Evolutionary conservation across 2,329 filamentous ascomycete species (phyloP), one percentile per base, ranked within the genome.

Genomic region (Claviceps maximensis): DNA sequence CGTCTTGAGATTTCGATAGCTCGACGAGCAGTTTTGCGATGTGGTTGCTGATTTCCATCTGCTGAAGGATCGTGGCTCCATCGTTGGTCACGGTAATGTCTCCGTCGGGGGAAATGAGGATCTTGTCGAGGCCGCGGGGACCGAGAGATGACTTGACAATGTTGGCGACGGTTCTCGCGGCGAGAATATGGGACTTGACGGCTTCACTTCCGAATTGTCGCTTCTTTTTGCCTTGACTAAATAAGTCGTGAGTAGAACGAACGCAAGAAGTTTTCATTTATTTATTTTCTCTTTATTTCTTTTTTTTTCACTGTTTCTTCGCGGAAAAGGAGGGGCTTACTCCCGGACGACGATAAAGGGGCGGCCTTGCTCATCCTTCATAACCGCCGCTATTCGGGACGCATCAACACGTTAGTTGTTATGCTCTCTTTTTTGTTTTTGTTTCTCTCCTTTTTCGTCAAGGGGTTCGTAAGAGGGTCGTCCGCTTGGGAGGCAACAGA

Each of bases 51-150:
- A 98, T 91, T 75, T 98, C 93, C 93, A 98, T 98, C 79, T 95
- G 89, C 63, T 88, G 85, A 61, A 98, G 77, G 64, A 98, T 98
- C 47, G 93, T 98, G 53, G 94, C 94, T 64, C 93, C 93, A 74
- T 98, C 93, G 75, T 98, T 98, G 61, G 93, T 98, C 57, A 98
- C 89, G 57, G 93, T 98, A 69, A 98, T 98, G 72, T 98, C 93
- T 69, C 93, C 93, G 69, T 98, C 93, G 57, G 93, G 87, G 50
- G 93, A 98, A 64, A 98, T 98, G 62, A 98, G 81, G 67, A 98
- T 98, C 77, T 98, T 98, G 77, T 98, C 93, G 66, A 98, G 83
- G 58, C 93, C 93, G 62, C 93, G 86, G 52, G 93, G 93, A 50
- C 93, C 93, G 63, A 98, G 79, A 59, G 94, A 98, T 56, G 89